phyloP scores from a whole-genome alignment of 306 rosid genomes.

The Glycine latifolia region DNA sequence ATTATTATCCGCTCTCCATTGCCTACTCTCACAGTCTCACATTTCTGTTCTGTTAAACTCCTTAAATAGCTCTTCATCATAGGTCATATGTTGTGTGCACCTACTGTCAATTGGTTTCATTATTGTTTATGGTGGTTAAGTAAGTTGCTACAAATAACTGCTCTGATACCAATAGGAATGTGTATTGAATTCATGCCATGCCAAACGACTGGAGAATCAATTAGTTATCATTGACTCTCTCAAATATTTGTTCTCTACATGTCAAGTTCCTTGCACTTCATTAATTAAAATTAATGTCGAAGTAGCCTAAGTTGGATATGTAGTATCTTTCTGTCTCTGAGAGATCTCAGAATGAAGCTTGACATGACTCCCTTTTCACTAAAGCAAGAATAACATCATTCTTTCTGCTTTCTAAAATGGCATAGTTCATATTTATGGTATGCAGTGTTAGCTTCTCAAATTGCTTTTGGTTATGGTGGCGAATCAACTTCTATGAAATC shows the following conservation, averaged over 20 bases:
- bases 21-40: background rate
- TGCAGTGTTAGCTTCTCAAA: constrained; percentile 69
- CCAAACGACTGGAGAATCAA: constrained; percentile 1
- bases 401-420: constrained; percentile 29
- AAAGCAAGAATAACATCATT: constrained; percentile 7
- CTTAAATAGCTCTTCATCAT: background rate
- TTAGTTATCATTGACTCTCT: background rate
- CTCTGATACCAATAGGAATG: background rate
- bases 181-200: background rate
- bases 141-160: background rate
- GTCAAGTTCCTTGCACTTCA: constrained; percentile 20
- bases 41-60: background rate
- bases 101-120: background rate
- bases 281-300: constrained; percentile 4
- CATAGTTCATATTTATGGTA: constrained; percentile 33
- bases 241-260: constrained; percentile 3
- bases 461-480: constrained; percentile 84
- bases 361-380: background rate
- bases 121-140: background rate
- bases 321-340: background rate
- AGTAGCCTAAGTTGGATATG: constrained; percentile 10
- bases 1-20: background rate
- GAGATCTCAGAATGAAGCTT: constrained; percentile 13
- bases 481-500: constrained; percentile 58
- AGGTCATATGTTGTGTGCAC: constrained; percentile 7